These are phyloP conservation scores for Aspergillus cristatus DNA, from an alignment of 495 filamentous ascomycete genomes.

Conservation along the genomic window DNA sequence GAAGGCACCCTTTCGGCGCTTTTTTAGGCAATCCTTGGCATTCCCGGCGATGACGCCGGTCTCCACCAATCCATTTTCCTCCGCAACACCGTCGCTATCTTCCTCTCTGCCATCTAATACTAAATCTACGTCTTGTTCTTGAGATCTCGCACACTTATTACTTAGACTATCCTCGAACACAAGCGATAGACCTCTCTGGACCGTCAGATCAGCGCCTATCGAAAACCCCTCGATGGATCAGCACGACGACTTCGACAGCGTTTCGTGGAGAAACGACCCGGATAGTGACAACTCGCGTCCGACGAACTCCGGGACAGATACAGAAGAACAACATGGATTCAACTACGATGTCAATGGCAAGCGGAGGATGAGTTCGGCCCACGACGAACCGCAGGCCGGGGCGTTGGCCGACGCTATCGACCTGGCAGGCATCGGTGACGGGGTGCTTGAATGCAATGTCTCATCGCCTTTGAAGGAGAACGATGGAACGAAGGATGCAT, in stretches of 20 bases:
- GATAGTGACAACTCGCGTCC: constrained; percentile 43
- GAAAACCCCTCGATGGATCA: constrained; percentile 34
- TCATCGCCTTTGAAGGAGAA: constrained; percentile 80
- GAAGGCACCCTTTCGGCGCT: too few relatives aligned
- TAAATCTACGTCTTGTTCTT: too few relatives aligned
- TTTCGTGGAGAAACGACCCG: constrained; percentile 48
- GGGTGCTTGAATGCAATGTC: constrained; percentile 75
- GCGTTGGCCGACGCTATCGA: constrained; percentile 48
- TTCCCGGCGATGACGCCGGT: background rate
- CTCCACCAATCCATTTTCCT: too few relatives aligned
- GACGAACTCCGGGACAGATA: constrained; percentile 35
- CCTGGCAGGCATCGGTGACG: constrained; percentile 62
- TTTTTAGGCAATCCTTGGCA: background rate
- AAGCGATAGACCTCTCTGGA: too few relatives aligned
- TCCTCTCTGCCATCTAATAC: too few relatives aligned
- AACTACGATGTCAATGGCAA: constrained; percentile 42
- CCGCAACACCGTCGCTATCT: constrained; percentile 4
- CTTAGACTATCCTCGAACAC: too few relatives aligned
- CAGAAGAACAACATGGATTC: constrained; percentile 21
- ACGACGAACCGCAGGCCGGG: constrained; percentile 44
- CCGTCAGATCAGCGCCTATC: too few relatives aligned
- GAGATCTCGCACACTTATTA: too few relatives aligned
- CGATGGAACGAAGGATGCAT: constrained; percentile 95
- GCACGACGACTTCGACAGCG: constrained; percentile 50
- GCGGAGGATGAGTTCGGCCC: constrained; percentile 38